phyloP scores from a whole-genome alignment of 805 yeast genomes.

The Jamesozyma gamospora region DNA sequence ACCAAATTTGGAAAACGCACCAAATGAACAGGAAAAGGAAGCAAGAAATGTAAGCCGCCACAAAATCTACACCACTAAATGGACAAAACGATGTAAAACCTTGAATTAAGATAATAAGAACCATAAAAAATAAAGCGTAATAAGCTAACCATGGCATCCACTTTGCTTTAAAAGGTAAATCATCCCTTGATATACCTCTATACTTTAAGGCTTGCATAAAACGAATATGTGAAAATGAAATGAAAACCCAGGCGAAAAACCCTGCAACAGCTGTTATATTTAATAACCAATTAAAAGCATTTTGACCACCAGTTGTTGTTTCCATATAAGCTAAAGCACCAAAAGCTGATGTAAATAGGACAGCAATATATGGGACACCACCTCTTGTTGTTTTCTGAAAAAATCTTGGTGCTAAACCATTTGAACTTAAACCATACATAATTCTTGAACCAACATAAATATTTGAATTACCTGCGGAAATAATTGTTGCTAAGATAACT shows the following conservation, averaged over 20 bases:
- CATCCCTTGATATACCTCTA: constrained; percentile 57
- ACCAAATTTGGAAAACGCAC: constrained; percentile 44
- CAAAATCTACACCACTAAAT: constrained; percentile 46
- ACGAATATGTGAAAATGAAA: constrained; percentile 54
- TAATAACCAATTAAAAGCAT: constrained; percentile 62
- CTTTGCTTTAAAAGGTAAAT: constrained; percentile 65
- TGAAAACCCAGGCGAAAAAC: constrained; percentile 61
- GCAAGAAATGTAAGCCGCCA: constrained; percentile 63
- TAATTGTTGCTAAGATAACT: constrained; percentile 52
- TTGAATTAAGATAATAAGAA: constrained; percentile 55
- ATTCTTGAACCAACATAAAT: constrained; percentile 64
- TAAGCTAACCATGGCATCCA: constrained; percentile 60
- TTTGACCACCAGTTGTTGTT: constrained; percentile 42
- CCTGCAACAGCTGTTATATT: constrained; percentile 75
- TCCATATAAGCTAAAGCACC: constrained; percentile 57
- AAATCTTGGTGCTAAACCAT: constrained; percentile 45
- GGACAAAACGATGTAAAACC: constrained; percentile 58
- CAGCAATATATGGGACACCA: constrained; percentile 58
- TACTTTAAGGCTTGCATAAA: constrained; percentile 55
- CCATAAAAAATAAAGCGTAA: constrained; percentile 46
- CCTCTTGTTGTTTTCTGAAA: constrained; percentile 39
- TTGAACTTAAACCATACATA: constrained; percentile 53
- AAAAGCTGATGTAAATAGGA: constrained; percentile 45
- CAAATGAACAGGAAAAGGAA: constrained; percentile 36
- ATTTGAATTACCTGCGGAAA: constrained; percentile 75